A percentile compares a stretch with the other conserved stretches of the same genome.
These are phyloP conservation scores for Craterostigma plantagineum DNA, from an alignment of 257 asterid genomes.

Conservation along the genomic window DNA sequence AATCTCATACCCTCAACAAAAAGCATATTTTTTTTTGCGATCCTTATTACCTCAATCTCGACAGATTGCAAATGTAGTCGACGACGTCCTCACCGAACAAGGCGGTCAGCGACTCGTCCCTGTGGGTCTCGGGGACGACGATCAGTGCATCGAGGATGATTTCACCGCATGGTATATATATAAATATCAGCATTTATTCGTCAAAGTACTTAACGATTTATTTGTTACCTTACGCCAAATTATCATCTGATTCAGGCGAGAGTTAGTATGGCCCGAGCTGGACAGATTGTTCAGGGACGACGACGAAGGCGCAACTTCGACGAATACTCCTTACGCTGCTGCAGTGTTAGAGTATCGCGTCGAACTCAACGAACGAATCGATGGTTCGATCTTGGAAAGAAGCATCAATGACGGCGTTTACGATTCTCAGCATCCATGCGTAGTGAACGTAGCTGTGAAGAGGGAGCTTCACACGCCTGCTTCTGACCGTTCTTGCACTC, in stretches of 20 bases:
- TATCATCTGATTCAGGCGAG: slow-evolving; percentile 48
- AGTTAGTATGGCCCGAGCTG: slow-evolving; percentile 79
- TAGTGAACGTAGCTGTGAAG: slow-evolving; percentile 65
- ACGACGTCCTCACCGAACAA: no score
- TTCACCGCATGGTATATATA: slow-evolving; percentile 82
- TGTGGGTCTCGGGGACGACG: slow-evolving; percentile 98
- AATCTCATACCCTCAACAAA: not conserved
- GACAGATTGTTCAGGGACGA: slow-evolving; percentile 56
- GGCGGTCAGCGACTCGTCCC: slow-evolving; percentile 61
- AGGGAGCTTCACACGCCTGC: slow-evolving; percentile 85
- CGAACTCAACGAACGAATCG: slow-evolving; percentile 49
- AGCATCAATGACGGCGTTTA: slow-evolving; percentile 16
- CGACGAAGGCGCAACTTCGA: slow-evolving; percentile 45
- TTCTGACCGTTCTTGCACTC: slow-evolving; percentile 94
- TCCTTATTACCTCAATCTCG: slow-evolving; percentile 8
- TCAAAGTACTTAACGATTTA: not conserved
- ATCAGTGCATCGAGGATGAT: slow-evolving; percentile 98
- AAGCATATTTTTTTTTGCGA: slow-evolving; percentile 1
- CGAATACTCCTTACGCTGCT: slow-evolving; percentile 85
- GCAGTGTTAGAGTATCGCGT: slow-evolving; percentile 79
- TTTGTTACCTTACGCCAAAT: slow-evolving; percentile 4
- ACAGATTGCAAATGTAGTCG: no score
- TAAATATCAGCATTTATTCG: not conserved
- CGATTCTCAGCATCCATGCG: slow-evolving; percentile 91
- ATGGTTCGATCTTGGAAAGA: no score